Evolutionary conservation across 2,329 filamentous ascomycete genomes (phyloP).

Genomic region (Microthyrium microscopicum): DNA sequence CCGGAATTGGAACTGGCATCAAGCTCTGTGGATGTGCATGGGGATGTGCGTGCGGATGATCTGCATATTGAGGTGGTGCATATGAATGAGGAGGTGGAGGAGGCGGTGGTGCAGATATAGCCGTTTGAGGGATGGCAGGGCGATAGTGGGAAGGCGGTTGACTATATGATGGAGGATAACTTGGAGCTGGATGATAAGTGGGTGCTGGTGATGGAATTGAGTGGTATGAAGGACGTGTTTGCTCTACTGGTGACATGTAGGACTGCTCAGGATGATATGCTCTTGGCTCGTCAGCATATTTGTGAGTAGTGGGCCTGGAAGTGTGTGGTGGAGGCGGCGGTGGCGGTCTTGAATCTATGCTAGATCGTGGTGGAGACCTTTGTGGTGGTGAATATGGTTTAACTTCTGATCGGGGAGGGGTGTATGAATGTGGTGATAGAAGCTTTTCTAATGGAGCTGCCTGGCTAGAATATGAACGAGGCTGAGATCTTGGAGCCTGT

Average conservation of each 20-base stretch:
- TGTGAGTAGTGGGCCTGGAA: neutral
- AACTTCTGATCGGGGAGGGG: constrained; percentile 23
- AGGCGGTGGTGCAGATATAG: constrained; percentile 1
- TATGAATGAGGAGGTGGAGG: constrained; percentile 1
- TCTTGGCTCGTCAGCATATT: neutral
- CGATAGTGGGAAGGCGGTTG: constrained; percentile 17
- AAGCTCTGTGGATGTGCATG: neutral
- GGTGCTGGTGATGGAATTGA: constrained; percentile 5
- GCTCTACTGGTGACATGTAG: constrained; percentile 4
- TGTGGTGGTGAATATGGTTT: constrained; percentile 23
- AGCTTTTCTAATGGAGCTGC: constrained; percentile 21
- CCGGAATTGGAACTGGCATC: too few relatives aligned
- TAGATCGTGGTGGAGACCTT: constrained; percentile 6
- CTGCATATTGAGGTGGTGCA: constrained; percentile 1
- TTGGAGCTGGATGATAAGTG: constrained; percentile 3
- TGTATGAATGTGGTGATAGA: constrained; percentile 20
- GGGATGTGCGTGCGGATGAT: neutral
- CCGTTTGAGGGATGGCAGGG: constrained; percentile 9
- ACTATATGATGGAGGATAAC: constrained; percentile 6
- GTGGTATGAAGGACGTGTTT: constrained; percentile 2
- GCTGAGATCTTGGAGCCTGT: constrained; percentile 12
- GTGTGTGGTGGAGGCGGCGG: neutral
- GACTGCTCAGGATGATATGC: constrained; percentile 3
- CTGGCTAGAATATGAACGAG: constrained; percentile 13
- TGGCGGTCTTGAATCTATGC: constrained; percentile 5